These are phyloP conservation scores for Malus orientalis DNA, from an alignment of 306 rosid species.

Conservation along the genomic window DNA sequence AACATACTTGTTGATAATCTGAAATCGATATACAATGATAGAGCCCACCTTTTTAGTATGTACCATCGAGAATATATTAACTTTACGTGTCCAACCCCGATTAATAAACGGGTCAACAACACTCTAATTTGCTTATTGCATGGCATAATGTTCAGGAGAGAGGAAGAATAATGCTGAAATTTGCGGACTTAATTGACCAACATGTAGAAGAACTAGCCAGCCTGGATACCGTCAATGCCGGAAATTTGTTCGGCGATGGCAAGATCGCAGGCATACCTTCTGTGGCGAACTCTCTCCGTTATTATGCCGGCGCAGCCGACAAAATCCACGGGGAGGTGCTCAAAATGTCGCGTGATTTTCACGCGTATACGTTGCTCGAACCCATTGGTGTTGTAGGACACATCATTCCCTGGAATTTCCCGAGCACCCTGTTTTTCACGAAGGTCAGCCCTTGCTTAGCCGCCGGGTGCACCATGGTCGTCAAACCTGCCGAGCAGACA, in stretches of 20 bases:
- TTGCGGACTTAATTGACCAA: constrained; percentile 57
- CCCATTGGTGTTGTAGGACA: constrained; percentile 85
- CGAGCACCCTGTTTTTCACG: constrained; percentile 34
- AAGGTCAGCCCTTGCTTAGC: constrained; percentile 71
- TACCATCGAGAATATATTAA: too few species aligned
- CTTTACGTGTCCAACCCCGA: too few species aligned
- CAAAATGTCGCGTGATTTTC: constrained; percentile 39
- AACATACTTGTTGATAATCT: too few species aligned
- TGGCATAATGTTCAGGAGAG: constrained; percentile 43
- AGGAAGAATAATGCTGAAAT: constrained; percentile 47
- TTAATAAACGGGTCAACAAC: not conserved
- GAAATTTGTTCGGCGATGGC: constrained; percentile 35
- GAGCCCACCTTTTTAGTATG: too few species aligned
- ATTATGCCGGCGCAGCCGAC: constrained; percentile 91
- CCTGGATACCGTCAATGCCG: constrained; percentile 64
- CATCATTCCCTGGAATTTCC: constrained; percentile 88
- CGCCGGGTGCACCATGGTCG: constrained; percentile 78
- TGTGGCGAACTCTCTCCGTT: constrained; percentile 33
- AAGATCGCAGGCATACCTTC: constrained; percentile 46
- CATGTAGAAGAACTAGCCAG: constrained; percentile 58
- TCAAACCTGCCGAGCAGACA: constrained; percentile 43
- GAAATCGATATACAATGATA: too few species aligned
- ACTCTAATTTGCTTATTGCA: not conserved
- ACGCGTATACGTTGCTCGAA: constrained; percentile 64
- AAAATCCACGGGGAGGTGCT: constrained; percentile 69